phyloP scores from a whole-genome alignment of 306 rosid species.

The cucumber (Cucumis sativus) region Cucumber_9930_V3 NC_026659.2:27945001-27945500 shows the following conservation, averaged over 20 bases:
- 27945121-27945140: not conserved
- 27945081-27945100: not conserved
- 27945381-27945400: conserved; percentile 42
- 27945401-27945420: conserved; percentile 44
- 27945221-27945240: conserved; percentile 68
- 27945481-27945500: not conserved
- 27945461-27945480: not conserved
- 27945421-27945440: not conserved
- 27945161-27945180: not conserved
- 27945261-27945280: conserved; percentile 71
- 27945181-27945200: not conserved
- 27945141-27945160: not conserved
- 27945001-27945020: conserved; percentile 45
- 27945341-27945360: conserved; percentile 79
- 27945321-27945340: conserved; percentile 75
- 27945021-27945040: conserved; percentile 61
- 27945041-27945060: conserved; percentile 66
- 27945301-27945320: conserved; percentile 52
- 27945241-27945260: conserved; percentile 43
- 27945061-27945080: conserved; percentile 21
- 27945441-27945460: not conserved
- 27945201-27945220: conserved; percentile 6
- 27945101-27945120: not conserved
- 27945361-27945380: conserved; percentile 58
- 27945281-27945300: conserved; percentile 49